A percentile compares a stretch with the other conserved stretches of the same genome.
phyloP scores from a whole-genome alignment of 83 land plant species.

The Thuja plicata region DNA sequence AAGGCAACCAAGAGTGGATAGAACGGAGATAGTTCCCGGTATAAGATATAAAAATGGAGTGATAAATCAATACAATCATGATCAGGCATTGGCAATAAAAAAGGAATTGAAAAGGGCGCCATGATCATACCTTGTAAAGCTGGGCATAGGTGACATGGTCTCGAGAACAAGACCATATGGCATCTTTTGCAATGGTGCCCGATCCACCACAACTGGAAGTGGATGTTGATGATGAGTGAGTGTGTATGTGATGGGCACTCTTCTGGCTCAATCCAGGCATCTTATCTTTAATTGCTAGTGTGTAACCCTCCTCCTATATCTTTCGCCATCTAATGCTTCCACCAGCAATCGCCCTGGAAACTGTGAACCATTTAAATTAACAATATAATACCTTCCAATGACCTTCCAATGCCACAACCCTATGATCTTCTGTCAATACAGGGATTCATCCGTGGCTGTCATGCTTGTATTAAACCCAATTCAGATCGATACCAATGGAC shows the following conservation, averaged over 20 bases:
- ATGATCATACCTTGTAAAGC: conserved; percentile 61
- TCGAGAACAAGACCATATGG: conserved; percentile 48
- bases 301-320: background rate
- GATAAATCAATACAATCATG: background rate
- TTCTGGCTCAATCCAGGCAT: conserved; percentile 18
- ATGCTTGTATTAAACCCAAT: conserved; percentile 2
- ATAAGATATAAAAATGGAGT: background rate
- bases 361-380: background rate
- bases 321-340: conserved; percentile 1
- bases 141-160: conserved; percentile 40
- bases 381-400: background rate
- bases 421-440: conserved; percentile 4
- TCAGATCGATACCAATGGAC: conserved; percentile 13
- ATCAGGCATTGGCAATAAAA: background rate
- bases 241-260: conserved; percentile 15
- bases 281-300: conserved; percentile 10
- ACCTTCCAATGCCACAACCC: background rate
- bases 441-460: background rate
- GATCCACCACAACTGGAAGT: conserved; percentile 7
- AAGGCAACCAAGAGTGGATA: background rate
- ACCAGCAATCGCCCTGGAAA: background rate
- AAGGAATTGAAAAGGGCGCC: background rate
- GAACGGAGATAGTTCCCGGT: background rate
- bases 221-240: background rate
- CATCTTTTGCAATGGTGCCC: conserved; percentile 18